Base-by-base conservation (phyloP, 1,139 yeast species). In the Lodderomyces orthopsilosis region DNA sequence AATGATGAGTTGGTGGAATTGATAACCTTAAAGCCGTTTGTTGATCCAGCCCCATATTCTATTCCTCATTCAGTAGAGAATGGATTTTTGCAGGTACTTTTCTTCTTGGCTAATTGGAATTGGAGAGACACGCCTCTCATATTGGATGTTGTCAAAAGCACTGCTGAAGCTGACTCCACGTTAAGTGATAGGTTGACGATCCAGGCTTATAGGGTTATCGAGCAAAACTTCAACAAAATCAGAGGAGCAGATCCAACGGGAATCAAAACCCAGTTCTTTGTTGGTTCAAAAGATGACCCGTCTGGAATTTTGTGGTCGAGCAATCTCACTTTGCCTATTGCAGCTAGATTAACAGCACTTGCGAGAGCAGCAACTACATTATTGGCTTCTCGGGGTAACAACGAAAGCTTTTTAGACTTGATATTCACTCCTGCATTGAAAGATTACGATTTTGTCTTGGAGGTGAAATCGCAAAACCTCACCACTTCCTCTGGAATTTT, bases 41-140 rank as follows among this genome's bases (percentile, higher is more conserved):
- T 89, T 38, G 95, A 90, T 56, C 84, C 93, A 13, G 83, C 88
- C 0, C 96, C 97, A 21, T 90, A 77, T 62, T 74, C 81, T 1
- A 75, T 81, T 2, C 98, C 98, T 2, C 79, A 85, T 40, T 83
- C 94, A 38, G 81, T 85, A 7, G 83, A 80, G 51, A 76, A 84
- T 46, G 98, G 96, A 12, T 89, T 93, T 57, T 70, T 87, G 48
- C 83, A 94, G 47, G 76, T 84, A 17, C 63, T 94, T 37, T 74
- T 77, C 41, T 87, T 85, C 56, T 64, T 93, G 37, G 77, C 95
- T 13, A 66, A 67, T 35, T 94, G 98, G 98, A 91, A 93, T 61
- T 93, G 98, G 98, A 83, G 80, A 55, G 95, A 86, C 51, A 90
- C 84, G 40, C 85, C 96, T 1, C 66, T 93, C 50, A 77, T 91